phyloP scores from a whole-genome alignment of 495 filamentous ascomycete species.

The Trichoderma gamsii region DNA sequence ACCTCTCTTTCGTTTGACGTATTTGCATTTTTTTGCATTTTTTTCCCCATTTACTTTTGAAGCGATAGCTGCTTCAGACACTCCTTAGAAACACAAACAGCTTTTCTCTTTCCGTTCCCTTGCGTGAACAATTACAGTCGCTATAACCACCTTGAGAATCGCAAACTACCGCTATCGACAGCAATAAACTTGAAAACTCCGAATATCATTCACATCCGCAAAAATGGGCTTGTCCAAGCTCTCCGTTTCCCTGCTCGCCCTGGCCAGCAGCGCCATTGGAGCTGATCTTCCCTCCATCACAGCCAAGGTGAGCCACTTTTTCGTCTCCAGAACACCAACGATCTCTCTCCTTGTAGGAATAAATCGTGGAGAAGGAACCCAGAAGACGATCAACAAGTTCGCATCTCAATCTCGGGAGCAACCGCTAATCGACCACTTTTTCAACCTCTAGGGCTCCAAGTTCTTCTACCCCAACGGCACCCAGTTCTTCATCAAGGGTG shows the following conservation, averaged over 20 bases:
- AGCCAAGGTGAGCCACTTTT: conserved; percentile 13
- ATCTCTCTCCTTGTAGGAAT: neutral
- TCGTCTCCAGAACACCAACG: neutral
- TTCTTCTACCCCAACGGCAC: conserved; percentile 64
- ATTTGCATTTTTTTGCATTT: neutral
- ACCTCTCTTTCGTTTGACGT: conserved; percentile 5
- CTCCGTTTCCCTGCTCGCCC: conserved; percentile 15
- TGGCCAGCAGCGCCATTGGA: conserved; percentile 11
- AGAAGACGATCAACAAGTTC: neutral
- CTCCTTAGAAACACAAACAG: neutral
- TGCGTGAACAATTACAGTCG: neutral
- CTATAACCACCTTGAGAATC: neutral
- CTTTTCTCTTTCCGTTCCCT: neutral
- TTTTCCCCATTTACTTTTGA: neutral
- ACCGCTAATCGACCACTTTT: neutral
- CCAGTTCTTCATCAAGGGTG: conserved; percentile 82
- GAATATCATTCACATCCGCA: neutral
- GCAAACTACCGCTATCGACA: neutral
- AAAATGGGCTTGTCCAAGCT: conserved; percentile 16
- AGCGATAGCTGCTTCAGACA: neutral
- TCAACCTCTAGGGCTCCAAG: conserved; percentile 37
- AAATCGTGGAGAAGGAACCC: neutral
- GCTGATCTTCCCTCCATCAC: conserved; percentile 15
- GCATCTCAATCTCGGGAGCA: conserved; percentile 11
- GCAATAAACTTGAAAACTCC: neutral